A percentile compares a stretch with the other conserved stretches of the same genome.
These are phyloP conservation scores for Entomortierella parvispora DNA, from an alignment of 192 early-diverging fungal genomes.

Conservation along the genomic window DNA sequence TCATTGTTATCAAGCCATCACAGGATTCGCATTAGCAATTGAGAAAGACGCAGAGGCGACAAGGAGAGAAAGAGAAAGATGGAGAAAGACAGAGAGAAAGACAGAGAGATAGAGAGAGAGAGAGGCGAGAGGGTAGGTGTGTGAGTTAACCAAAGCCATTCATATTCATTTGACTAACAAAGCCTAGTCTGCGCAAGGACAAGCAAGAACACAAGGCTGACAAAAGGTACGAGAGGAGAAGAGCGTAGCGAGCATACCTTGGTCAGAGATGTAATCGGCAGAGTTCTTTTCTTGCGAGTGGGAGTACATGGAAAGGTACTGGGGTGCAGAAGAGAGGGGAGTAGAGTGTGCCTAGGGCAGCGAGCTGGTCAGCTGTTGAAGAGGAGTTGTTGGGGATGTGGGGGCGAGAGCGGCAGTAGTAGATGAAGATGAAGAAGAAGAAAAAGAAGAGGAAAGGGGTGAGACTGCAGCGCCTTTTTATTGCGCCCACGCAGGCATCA, in stretches of 20 bases:
- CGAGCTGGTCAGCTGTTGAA: not conserved
- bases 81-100: conserved; percentile 1
- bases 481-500: too few species aligned
- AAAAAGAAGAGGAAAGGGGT: not conserved
- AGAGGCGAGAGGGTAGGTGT: not conserved
- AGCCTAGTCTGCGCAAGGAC: not conserved
- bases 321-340: conserved; percentile 15
- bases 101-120: not conserved
- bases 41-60: not conserved
- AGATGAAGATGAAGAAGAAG: too few species aligned
- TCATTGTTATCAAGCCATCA: not conserved
- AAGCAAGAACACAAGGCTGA: not conserved
- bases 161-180: not conserved
- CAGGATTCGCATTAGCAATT: too few species aligned
- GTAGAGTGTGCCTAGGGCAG: not conserved
- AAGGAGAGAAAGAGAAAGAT: conserved; percentile 10
- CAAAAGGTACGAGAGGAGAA: not conserved
- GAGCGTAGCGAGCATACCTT: conserved; percentile 58
- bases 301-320: conserved; percentile 71
- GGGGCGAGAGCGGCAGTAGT: not conserved
- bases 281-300: conserved; percentile 89
- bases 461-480: not conserved
- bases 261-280: conserved; percentile 92
- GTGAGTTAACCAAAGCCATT: not conserved
- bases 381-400: not conserved